These are phyloP conservation scores for Bipolaris sorokiniana DNA, from an alignment of 2,329 filamentous ascomycete species.

Conservation along the genomic window DNA sequence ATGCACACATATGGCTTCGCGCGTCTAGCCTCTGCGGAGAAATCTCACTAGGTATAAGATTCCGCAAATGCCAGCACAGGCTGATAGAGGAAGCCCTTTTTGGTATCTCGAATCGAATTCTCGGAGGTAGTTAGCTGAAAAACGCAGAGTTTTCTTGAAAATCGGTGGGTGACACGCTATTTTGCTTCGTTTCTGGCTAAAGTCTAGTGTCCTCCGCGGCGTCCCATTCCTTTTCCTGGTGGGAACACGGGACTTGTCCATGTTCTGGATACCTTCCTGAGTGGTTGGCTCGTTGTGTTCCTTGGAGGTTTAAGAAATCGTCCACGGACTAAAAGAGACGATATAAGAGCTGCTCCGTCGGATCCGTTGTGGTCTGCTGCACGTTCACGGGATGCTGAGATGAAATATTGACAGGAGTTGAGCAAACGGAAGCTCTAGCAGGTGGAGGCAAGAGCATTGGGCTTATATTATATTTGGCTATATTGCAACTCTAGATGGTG, in stretches of 20 bases:
- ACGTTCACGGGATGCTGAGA: conserved; percentile 8
- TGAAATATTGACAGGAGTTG: not conserved
- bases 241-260: conserved; percentile 1
- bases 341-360: conserved; percentile 13
- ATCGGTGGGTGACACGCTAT: not conserved
- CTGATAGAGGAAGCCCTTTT: not conserved
- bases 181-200: not conserved
- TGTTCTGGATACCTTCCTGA: not conserved
- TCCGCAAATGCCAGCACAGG: not conserved
- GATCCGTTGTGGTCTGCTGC: conserved; percentile 8
- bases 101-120: not conserved
- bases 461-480: not conserved
- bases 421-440: conserved; percentile 3
- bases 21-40: too few species aligned
- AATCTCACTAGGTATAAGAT: not conserved
- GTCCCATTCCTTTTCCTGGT: not conserved
- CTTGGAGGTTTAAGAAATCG: not conserved
- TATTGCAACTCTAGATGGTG: not conserved
- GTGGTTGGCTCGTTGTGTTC: not conserved
- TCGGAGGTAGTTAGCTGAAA: not conserved
- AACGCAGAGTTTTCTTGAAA: not conserved
- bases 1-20: too few species aligned
- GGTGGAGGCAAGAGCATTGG: conserved; percentile 9
- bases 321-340: conserved; percentile 4
- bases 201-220: not conserved